Percentiles rank a stretch among this genome's conserved stretches.
Evolutionary conservation across 2,329 filamentous ascomycete genomes (phyloP).

Genomic region (Cladosporium sp.): DNA sequence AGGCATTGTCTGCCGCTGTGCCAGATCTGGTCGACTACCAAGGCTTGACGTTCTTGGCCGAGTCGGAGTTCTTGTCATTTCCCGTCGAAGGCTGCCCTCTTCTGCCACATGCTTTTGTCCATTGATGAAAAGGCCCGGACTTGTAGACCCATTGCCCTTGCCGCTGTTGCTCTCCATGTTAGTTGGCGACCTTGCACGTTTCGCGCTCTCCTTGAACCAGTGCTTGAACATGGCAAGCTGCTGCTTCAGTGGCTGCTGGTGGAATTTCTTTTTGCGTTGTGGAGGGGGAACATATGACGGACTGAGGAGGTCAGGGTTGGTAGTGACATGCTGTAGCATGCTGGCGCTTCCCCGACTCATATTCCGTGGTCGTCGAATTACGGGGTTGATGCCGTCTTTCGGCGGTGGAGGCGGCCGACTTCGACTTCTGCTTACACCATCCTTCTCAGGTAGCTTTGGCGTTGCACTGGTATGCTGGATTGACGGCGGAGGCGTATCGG

Average conservation of each 20-base stretch:
- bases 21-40: constrained; percentile 40
- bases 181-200: constrained; percentile 60
- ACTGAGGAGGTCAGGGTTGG: constrained; percentile 62
- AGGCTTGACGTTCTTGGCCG: constrained; percentile 35
- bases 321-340: constrained; percentile 80
- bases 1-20: constrained; percentile 41
- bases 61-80: constrained; percentile 40
- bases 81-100: constrained; percentile 22
- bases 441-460: background rate
- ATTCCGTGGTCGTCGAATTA: constrained; percentile 53
- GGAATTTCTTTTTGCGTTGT: constrained; percentile 53
- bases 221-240: constrained; percentile 69
- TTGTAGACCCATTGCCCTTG: constrained; percentile 20
- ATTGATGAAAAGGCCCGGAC: constrained; percentile 21
- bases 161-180: constrained; percentile 24
- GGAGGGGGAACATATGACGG: constrained; percentile 48
- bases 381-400: constrained; percentile 69
- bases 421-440: constrained; percentile 66
- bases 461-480: background rate
- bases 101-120: constrained; percentile 18
- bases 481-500: constrained; percentile 33
- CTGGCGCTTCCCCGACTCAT: constrained; percentile 61
- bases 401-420: constrained; percentile 79
- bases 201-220: constrained; percentile 67
- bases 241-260: constrained; percentile 64